Conservation (phyloP, 345 rosid genomes). For the rapeseed (Brassica napus) region DNA sequence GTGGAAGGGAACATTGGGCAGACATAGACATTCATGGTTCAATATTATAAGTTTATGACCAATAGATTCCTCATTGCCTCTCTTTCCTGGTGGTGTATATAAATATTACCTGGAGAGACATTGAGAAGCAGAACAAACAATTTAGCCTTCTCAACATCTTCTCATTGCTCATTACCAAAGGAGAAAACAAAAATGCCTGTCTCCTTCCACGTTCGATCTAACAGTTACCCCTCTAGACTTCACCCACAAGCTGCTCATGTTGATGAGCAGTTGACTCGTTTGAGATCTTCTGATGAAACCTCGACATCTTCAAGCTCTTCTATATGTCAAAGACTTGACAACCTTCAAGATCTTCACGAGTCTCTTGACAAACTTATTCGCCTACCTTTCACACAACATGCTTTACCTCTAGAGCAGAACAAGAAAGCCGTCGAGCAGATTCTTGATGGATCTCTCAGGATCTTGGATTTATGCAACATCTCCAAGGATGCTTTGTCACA, state of each 20-base stretch:
- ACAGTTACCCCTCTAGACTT: background rate
- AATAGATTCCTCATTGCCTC: background rate
- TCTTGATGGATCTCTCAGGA: background rate
- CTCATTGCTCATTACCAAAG: background rate
- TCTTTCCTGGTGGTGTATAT: background rate
- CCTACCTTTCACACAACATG: background rate
- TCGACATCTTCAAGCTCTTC: background rate
- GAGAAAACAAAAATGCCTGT: background rate
- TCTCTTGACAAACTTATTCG: background rate
- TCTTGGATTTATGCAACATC: background rate
- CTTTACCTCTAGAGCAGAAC: background rate
- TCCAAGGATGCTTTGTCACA: background rate
- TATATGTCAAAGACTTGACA: background rate
- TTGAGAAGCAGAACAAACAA: background rate
- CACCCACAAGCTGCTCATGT: background rate
- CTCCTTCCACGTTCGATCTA: background rate
- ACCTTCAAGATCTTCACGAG: background rate
- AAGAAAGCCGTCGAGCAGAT: background rate
- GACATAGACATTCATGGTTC: background rate
- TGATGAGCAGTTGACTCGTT: background rate
- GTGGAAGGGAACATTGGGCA: constrained; percentile 3
- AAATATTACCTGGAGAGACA: background rate
- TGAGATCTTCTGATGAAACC: background rate
- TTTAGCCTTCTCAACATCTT: background rate
- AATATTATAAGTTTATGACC: background rate